Evolutionary conservation across 139 green algal genomes (phyloP), one percentile per base, ranked within the genome.

Genomic region (Protoeuglena noctilucae): DNA sequence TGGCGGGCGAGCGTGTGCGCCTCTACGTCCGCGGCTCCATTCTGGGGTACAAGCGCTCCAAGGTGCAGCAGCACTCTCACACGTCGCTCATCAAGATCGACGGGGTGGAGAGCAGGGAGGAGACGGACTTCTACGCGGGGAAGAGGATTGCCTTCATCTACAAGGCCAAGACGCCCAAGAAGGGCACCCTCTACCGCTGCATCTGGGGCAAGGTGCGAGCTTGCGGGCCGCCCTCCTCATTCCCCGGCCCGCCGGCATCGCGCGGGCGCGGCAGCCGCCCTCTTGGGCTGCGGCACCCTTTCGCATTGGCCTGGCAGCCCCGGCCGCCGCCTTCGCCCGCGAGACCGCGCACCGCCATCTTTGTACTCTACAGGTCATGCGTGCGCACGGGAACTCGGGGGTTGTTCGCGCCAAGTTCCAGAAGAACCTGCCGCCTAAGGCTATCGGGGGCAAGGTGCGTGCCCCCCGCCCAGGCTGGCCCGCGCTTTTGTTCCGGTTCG

Each of bases 141-240:
- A 98, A 98, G 81, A 76, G 80, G 51, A 61, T 98, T 28, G 90
- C 89, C n/a, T 98, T 93, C 73, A 73, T 98, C 30, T 98, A 98
- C 86, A 95, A 95, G 84, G 90, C 88, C 19, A 91, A 94, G 76
- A 96, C 87, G n/a, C 61, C 82, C 66, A 95, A 92, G 79, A 82
- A 95, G 76, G 85, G 82, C 67, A 83, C 77, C 51, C 69, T 77
- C 41, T 95, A 79, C 77, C 84, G 89, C 54, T 85, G 84, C 47
- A 88, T 96, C 40, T 98, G 90, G 90, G 90, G 90, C 68, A 89
- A 93, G 74, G 78, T 80, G 51, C n/a, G n/a, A n/a, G n/a, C n/a
- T n/a, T n/a, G n/a, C n/a, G n/a, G n/a, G n/a, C n/a, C n/a, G n/a
- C n/a, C n/a, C n/a, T n/a, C n/a, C n/a, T n/a, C n/a, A n/a, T n/a